Conservation (phyloP, 2,329 filamentous ascomycete genomes). For the Sporothrix pseudoabietina region DNA sequence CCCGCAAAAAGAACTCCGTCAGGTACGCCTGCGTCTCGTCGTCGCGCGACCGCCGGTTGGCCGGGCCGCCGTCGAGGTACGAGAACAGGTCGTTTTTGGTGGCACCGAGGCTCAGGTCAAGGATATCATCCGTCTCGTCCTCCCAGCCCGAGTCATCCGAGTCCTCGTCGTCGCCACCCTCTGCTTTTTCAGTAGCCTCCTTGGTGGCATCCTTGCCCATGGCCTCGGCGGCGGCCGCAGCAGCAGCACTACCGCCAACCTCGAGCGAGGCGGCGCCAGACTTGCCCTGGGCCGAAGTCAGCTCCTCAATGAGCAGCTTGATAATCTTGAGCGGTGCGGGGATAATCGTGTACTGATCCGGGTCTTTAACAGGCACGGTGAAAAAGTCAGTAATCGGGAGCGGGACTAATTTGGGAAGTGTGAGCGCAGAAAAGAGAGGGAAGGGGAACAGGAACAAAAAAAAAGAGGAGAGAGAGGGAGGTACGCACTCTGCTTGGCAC, state of each 20-base stretch:
- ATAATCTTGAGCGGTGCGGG: conserved; percentile 91
- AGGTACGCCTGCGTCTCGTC: conserved; percentile 89
- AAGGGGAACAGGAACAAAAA: conserved; percentile 23
- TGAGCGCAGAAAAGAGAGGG: conserved; percentile 10
- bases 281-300: conserved; percentile 76
- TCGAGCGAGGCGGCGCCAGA: conserved; percentile 42
- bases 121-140: conserved; percentile 78
- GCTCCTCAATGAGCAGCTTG: conserved; percentile 92
- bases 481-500: conserved; percentile 73
- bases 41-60: conserved; percentile 66
- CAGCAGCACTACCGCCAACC: conserved; percentile 48
- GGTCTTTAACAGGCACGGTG: conserved; percentile 57
- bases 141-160: conserved; percentile 79
- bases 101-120: conserved; percentile 72
- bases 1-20: conserved; percentile 73
- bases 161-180: conserved; percentile 51
- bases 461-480: conserved; percentile 6
- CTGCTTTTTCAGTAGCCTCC: background rate
- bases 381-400: conserved; percentile 31
- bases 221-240: conserved; percentile 63
- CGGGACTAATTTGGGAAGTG: conserved; percentile 30
- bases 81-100: conserved; percentile 80
- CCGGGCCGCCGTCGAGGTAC: conserved; percentile 63
- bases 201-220: conserved; percentile 6
- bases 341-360: conserved; percentile 85